Conservation (phyloP, 2,329 filamentous ascomycete genomes). For the Xylaria multiplex region DNA sequence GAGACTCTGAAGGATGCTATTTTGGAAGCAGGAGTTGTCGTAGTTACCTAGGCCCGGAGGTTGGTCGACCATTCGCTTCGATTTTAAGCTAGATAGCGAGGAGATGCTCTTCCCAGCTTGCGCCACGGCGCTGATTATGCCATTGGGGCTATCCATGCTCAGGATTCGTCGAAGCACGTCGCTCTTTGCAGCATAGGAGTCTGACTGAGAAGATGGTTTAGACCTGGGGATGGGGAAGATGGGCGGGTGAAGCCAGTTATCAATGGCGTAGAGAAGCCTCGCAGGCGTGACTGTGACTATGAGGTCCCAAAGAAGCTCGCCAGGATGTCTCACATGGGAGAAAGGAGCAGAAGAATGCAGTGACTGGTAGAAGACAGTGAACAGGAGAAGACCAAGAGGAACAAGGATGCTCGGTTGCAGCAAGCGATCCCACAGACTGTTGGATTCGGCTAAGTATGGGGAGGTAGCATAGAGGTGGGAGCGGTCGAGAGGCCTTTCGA, state of each 20-base stretch:
- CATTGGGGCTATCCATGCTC: constrained; percentile 63
- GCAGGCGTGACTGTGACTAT: constrained; percentile 67
- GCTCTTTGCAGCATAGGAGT: constrained; percentile 68
- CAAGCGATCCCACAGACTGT: constrained; percentile 49
- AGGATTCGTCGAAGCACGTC: constrained; percentile 72
- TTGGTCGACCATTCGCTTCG: constrained; percentile 55
- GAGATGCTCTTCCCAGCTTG: constrained; percentile 66
- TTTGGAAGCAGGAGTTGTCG: constrained; percentile 98
- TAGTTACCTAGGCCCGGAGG: constrained; percentile 84
- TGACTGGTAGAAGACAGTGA: constrained; percentile 52
- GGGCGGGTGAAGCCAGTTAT: constrained; percentile 63
- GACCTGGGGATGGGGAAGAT: constrained; percentile 52
- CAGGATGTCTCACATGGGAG: constrained; percentile 50
- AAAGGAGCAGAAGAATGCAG: constrained; percentile 45
- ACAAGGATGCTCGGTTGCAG: constrained; percentile 52
- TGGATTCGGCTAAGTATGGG: constrained; percentile 37
- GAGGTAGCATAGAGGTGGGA: constrained; percentile 39
- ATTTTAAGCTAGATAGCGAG: constrained; percentile 60
- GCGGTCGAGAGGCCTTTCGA: constrained; percentile 46
- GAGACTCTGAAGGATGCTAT: constrained; percentile 89
- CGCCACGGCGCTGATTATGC: constrained; percentile 67
- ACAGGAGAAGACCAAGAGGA: constrained; percentile 49
- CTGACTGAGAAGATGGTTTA: constrained; percentile 52
- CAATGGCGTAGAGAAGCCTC: constrained; percentile 65
- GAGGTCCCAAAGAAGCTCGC: constrained; percentile 67